These are phyloP conservation scores for Eustoma russellianum DNA, from an alignment of 257 asterid species.

Conservation along the genomic window DNA sequence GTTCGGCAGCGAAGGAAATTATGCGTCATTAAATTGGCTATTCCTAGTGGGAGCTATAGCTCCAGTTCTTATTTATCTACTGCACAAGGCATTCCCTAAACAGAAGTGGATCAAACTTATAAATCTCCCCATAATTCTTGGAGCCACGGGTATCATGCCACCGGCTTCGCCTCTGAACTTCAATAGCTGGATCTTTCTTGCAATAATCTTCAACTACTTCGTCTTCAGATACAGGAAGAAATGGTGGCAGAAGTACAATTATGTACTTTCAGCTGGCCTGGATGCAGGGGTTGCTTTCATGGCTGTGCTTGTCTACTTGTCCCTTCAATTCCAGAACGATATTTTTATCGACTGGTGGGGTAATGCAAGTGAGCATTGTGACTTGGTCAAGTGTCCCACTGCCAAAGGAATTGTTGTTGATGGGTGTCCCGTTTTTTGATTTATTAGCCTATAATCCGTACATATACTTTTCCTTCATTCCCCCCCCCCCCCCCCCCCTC, in stretches of 20 bases:
- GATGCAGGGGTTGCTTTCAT: conserved; percentile 78
- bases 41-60: conserved; percentile 48
- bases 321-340: conserved; percentile 11
- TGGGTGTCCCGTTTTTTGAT: conserved; percentile 41
- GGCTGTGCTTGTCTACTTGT: conserved; percentile 47
- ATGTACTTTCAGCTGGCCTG: conserved; percentile 59
- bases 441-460: too few species aligned
- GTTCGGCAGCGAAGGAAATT: conserved; percentile 45
- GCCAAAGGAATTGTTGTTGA: conserved; percentile 43
- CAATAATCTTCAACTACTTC: conserved; percentile 40
- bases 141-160: conserved; percentile 49
- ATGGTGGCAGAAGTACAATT: conserved; percentile 79
- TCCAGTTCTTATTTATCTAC: conserved; percentile 36
- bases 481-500: too few species aligned
- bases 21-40: conserved; percentile 54
- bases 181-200: conserved; percentile 56
- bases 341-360: conserved; percentile 54
- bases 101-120: conserved; percentile 48
- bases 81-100: conserved; percentile 38
- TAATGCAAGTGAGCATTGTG: conserved; percentile 50
- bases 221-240: conserved; percentile 43
- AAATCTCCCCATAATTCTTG: conserved; percentile 56
- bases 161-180: conserved; percentile 59
- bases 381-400: conserved; percentile 48
- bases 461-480: too few species aligned